Evolutionary conservation across 2,329 filamentous ascomycete genomes (phyloP).

Genomic region (Epichloe typhina): DNA sequence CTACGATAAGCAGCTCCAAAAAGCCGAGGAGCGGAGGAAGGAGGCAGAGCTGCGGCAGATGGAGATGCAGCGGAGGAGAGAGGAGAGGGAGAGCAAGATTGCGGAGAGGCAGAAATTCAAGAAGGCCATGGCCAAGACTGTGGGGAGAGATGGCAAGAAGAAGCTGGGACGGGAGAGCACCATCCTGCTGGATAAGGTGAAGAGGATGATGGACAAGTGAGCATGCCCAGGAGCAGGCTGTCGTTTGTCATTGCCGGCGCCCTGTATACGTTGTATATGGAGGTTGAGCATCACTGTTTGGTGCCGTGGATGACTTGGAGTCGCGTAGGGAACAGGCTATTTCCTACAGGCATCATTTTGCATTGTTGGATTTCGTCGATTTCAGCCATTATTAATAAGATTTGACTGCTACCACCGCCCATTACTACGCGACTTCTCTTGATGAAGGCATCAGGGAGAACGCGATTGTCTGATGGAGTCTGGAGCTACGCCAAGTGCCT

Average conservation of each 20-base stretch:
- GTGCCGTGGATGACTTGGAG: too few species aligned
- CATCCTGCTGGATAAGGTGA: constrained; percentile 64
- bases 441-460: too few species aligned
- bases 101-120: constrained; percentile 53
- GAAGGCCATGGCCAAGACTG: constrained; percentile 60
- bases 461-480: too few species aligned
- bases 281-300: too few species aligned
- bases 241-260: background rate
- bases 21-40: constrained; percentile 28
- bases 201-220: constrained; percentile 27
- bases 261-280: background rate
- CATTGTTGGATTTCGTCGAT: too few species aligned
- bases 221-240: background rate
- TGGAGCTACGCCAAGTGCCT: too few species aligned
- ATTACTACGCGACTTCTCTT: too few species aligned
- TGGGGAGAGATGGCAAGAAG: constrained; percentile 60
- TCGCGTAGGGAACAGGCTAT: too few species aligned
- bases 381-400: too few species aligned
- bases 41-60: constrained; percentile 28
- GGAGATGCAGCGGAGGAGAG: constrained; percentile 35
- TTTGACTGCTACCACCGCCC: too few species aligned
- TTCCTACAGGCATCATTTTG: too few species aligned
- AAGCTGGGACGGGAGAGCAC: constrained; percentile 73
- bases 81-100: constrained; percentile 53
- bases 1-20: constrained; percentile 50